Evolutionary conservation across 768 basidiomycete species (phyloP).

Genomic region (Tulasnella sp.): DNA sequence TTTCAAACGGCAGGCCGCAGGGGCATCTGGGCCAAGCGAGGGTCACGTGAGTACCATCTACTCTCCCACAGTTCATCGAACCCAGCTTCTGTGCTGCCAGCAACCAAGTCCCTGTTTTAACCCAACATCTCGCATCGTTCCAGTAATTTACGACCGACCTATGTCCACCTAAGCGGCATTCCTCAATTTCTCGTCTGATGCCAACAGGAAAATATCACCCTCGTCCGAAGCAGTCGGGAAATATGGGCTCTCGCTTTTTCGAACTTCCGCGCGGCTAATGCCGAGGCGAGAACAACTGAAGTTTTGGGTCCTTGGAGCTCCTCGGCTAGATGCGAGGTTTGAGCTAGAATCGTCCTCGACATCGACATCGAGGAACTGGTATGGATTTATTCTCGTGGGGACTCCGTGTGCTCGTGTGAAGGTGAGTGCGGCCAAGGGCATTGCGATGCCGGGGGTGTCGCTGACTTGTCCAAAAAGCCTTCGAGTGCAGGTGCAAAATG

Average conservation of each 20-base stretch:
- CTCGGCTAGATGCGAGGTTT: neutral
- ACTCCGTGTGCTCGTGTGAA: neutral
- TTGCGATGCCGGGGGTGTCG: too few species aligned
- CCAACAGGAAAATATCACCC: neutral
- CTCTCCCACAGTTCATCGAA: neutral
- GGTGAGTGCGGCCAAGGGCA: too few species aligned
- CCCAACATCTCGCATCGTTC: neutral
- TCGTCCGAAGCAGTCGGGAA: neutral
- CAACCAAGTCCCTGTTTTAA: neutral
- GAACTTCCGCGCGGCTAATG: neutral
- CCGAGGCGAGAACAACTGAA: neutral
- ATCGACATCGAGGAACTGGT: neutral
- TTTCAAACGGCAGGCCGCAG: too few species aligned
- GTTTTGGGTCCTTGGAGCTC: neutral
- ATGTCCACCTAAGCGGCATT: neutral
- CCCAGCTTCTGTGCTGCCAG: neutral
- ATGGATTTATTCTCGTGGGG: neutral
- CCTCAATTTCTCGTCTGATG: neutral
- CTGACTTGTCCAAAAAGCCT: too few species aligned
- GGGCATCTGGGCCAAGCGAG: too few species aligned
- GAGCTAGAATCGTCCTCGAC: neutral
- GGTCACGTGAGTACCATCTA: too few species aligned
- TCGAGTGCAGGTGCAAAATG: too few species aligned
- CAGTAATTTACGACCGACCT: neutral
- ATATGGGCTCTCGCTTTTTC: neutral